Percentiles rank a stretch among this genome's conserved stretches.
These are phyloP conservation scores for Theobroma grandiflorum DNA, from an alignment of 441 rosid species.

Conservation along the genomic window DNA sequence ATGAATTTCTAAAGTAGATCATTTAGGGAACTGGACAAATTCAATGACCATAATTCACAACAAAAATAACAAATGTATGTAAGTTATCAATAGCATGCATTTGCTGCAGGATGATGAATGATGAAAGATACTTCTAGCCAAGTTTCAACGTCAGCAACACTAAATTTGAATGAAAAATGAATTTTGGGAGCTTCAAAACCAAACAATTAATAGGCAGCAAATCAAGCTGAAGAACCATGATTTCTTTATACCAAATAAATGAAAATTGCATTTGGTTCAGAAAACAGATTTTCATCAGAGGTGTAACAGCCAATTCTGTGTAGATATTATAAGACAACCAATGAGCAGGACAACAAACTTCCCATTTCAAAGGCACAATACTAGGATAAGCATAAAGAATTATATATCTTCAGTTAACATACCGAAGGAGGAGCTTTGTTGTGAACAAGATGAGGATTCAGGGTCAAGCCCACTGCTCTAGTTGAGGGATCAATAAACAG, in stretches of 20 bases:
- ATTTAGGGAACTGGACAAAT: neutral
- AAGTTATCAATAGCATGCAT: neutral
- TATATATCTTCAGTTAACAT: slow-evolving; percentile 37
- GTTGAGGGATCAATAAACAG: slow-evolving; percentile 91
- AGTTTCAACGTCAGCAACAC: neutral
- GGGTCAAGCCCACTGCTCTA: slow-evolving; percentile 96
- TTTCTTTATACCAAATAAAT: neutral
- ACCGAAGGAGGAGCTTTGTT: slow-evolving; percentile 84
- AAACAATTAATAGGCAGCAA: neutral
- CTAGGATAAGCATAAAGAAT: slow-evolving; percentile 11
- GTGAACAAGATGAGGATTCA: slow-evolving; percentile 83
- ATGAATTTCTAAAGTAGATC: too few species aligned
- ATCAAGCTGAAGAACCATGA: neutral
- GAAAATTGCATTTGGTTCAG: neutral
- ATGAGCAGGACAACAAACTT: slow-evolving; percentile 1
- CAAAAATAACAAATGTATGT: neutral
- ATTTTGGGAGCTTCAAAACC: neutral
- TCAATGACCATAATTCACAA: slow-evolving; percentile 7
- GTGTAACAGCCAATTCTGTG: neutral
- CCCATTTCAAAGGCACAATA: slow-evolving; percentile 22
- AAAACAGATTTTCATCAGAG: slow-evolving; percentile 5
- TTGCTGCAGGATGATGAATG: neutral
- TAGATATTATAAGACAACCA: slow-evolving; percentile 3
- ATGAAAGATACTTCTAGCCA: neutral
- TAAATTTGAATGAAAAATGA: slow-evolving; percentile 10